phyloP scores from a whole-genome alignment of 1,139 yeast genomes.

The Saccharomycopsis hybrid region DNA sequence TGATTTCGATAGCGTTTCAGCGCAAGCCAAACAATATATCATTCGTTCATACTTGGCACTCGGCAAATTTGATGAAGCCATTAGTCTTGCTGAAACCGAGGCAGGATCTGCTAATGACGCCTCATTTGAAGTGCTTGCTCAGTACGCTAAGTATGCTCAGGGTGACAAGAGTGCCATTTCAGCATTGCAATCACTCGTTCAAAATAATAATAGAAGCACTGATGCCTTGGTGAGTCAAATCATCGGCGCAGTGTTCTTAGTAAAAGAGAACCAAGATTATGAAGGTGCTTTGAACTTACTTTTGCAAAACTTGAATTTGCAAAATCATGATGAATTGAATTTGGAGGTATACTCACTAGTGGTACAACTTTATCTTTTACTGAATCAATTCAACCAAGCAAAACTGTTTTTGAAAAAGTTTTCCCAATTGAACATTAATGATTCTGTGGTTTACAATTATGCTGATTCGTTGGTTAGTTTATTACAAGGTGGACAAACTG shows the following conservation, averaged over 20 bases:
- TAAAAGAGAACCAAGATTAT: conserved; percentile 1
- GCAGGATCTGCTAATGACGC: too few relatives aligned
- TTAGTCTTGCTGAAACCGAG: background rate
- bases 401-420: conserved; percentile 16
- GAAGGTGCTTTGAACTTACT: conserved; percentile 12
- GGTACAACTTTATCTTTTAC: conserved; percentile 13
- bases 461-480: conserved; percentile 63
- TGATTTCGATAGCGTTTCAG: conserved; percentile 3
- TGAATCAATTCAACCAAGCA: conserved; percentile 5
- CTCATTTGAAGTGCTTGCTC: background rate
- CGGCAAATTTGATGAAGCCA: conserved; percentile 3
- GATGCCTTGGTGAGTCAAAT: background rate
- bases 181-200: too few relatives aligned
- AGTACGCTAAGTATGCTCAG: conserved; percentile 3
- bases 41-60: conserved; percentile 15
- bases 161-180: conserved; percentile 12
- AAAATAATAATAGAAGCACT: background rate
- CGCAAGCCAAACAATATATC: conserved; percentile 7
- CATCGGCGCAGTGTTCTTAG: conserved; percentile 5
- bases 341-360: conserved; percentile 13
- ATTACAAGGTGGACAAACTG: conserved; percentile 48
- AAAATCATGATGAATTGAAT: conserved; percentile 12
- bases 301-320: conserved; percentile 2
- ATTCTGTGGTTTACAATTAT: conserved; percentile 59
- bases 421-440: conserved; percentile 42